Evolutionary conservation across 768 basidiomycete genomes (phyloP), one percentile per base, ranked within the genome.

Genomic region (Macrolepiota dolichaula): DNA sequence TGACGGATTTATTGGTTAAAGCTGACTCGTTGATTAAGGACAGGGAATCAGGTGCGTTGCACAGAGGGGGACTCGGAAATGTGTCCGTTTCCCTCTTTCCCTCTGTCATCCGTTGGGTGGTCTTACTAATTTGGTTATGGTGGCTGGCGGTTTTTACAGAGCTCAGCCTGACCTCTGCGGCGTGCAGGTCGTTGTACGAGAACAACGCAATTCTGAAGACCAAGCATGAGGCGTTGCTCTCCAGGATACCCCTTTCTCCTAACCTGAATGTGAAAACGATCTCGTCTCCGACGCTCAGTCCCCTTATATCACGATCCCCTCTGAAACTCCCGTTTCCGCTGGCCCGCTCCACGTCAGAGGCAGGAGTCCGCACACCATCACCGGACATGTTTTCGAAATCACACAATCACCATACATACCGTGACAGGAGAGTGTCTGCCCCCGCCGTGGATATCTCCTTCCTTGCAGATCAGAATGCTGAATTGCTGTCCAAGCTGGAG

Each of bases 381-480:
- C 40, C 52, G 19, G 59, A 54, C 27, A 54, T 22, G 32, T 40
- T 61, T 2, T 53, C 51, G 27, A 61, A 38, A 35, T 51, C 62
- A 53, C 66, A 72, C 59, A 67, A 65, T 51, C 67, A 71, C 19
- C 78, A 75, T 65, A 64, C 75, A 1, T 25, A 38, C 17, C 10
- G 38, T 42, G 7, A 32, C 29, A 79, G 81, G 37, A 79, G 82
- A 53, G 80, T 89, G 47, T 85, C 89, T 49, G 82, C 90, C 57
- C 85, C 87, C 3, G 85, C 85, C 1, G 74, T 81, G 15, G 91
- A 92, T 61, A 79, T 94, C 27, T 83, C 85, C 2, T 77, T 82
- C 6, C 83, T 94, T 46, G 83, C 89, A 0, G 89, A 92, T 67
- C 92, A 95, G 73, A 95, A 95, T 66, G 85, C 87, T 0, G 91